Conservation (phyloP, 768 basidiomycete genomes). For the Xerocomellus amylosporus region DNA sequence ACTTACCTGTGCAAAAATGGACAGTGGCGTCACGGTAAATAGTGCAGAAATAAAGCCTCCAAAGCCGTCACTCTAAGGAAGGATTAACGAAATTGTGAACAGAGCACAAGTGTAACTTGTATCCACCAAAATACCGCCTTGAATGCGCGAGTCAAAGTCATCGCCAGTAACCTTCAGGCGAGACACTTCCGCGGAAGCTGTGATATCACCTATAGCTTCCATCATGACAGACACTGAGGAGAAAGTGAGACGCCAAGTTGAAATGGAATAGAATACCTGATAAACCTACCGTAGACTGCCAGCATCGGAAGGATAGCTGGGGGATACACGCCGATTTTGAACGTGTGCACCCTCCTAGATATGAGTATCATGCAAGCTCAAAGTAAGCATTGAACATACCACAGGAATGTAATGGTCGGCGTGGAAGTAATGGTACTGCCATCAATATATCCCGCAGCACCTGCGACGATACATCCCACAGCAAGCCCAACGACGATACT, state of each 20-base stretch:
- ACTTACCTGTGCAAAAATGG: constrained; percentile 65
- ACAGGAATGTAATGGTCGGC: constrained; percentile 80
- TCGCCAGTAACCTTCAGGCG: constrained; percentile 67
- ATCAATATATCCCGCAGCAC: constrained; percentile 76
- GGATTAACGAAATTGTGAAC: neutral
- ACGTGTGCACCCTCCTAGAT: constrained; percentile 59
- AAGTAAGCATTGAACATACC: constrained; percentile 35
- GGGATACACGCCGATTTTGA: constrained; percentile 73
- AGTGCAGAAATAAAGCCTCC: constrained; percentile 77
- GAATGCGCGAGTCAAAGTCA: constrained; percentile 78
- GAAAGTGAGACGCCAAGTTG: constrained; percentile 3
- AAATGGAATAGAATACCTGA: neutral
- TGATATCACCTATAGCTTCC: constrained; percentile 86
- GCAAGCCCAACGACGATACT: constrained; percentile 72
- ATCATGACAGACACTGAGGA: constrained; percentile 63
- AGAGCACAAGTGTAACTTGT: neutral
- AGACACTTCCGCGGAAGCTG: constrained; percentile 80
- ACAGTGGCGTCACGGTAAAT: constrained; percentile 79
- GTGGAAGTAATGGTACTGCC: constrained; percentile 59
- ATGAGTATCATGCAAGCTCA: neutral
- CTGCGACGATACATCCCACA: constrained; percentile 80
- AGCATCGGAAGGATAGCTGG: constrained; percentile 64
- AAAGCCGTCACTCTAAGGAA: constrained; percentile 64
- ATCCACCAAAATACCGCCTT: constrained; percentile 72
- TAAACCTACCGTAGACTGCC: constrained; percentile 49